Evolutionary conservation across 2,329 filamentous ascomycete genomes (phyloP), one percentile per base, ranked within the genome.

Genomic region (Sporothrix inflata): DNA sequence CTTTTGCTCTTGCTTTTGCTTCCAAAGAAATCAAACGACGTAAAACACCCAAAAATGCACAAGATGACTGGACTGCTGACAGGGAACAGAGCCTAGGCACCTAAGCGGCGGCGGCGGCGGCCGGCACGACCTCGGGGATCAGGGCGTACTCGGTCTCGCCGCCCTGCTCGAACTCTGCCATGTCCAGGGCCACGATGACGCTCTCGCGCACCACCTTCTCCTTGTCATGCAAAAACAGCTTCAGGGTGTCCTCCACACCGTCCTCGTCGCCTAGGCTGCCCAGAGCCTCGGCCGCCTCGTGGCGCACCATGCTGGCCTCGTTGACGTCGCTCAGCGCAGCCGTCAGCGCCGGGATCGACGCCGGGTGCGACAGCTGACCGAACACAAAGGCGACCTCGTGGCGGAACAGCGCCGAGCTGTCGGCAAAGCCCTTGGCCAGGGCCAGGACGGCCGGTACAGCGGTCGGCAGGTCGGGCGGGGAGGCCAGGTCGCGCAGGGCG

Each of bases 341-440:
- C 19, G 92, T 91, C 73, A 99, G 88, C 73, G 93, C 93, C 4
- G 96, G 94, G 76, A 99, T 98, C 1, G 94, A 97, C n/a, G 95
- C 95, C 1, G 96, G 96, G 79, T 99, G 96, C 71, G 92, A 94
- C 69, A 99, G 86, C 82, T 99, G 96, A 71, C 96, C 96, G 77
- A 99, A 99, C 16, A 99, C 96, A 80, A 99, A 99, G 16, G 96
- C 96, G 76, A 99, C 94, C 81, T 99, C 96, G 83, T 99, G 96
- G 76, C 96, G 91, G 87, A 99, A 98, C 8, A 99, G 89, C 5
- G 94, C 94, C 66, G 94, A 98, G 21, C 90, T 86, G 80, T 99
- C 96, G 42, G 86, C 85, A 77, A 99, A 90, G 19, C 96, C 96
- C 79, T 90, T 91, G 61, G 96, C 94, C 63, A 99, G 88, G 12